Evolutionary conservation across 345 rosid species (phyloP).

Genomic region (Clausena lansium): DNA sequence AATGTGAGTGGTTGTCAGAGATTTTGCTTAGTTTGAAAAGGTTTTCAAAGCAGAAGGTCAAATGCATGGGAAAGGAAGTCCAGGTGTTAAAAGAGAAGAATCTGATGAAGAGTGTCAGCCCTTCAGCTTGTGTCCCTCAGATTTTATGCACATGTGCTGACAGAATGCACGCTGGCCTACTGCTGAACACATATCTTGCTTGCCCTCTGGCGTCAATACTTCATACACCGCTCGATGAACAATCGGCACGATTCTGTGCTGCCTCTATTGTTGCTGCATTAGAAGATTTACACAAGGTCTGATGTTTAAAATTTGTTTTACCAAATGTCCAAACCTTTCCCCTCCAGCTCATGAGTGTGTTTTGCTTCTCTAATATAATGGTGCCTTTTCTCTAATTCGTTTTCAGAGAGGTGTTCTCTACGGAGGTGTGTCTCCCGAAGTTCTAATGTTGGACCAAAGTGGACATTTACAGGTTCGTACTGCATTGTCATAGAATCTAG

Average conservation of each 20-base stretch:
- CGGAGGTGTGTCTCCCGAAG: slow-evolving; percentile 86
- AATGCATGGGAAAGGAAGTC: slow-evolving; percentile 76
- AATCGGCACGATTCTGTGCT: slow-evolving; percentile 69
- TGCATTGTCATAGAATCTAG: background rate
- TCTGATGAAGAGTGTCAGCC: slow-evolving; percentile 60
- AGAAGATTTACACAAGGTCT: slow-evolving; percentile 77
- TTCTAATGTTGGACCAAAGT: slow-evolving; percentile 77
- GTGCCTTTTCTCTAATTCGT: slow-evolving; percentile 18
- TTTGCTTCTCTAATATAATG: background rate
- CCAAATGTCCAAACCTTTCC: slow-evolving; percentile 12
- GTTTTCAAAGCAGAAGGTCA: slow-evolving; percentile 76
- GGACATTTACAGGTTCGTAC: slow-evolving; percentile 72
- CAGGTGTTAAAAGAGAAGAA: slow-evolving; percentile 80
- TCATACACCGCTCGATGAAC: slow-evolving; percentile 67
- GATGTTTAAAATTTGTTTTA: slow-evolving; percentile 12
- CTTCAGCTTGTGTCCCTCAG: slow-evolving; percentile 68
- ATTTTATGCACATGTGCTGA: slow-evolving; percentile 72
- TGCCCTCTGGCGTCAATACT: slow-evolving; percentile 83
- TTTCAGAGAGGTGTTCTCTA: slow-evolving; percentile 72
- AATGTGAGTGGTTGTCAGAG: slow-evolving; percentile 39
- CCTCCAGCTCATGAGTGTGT: background rate
- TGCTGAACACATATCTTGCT: slow-evolving; percentile 68
- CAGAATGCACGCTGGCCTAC: slow-evolving; percentile 58
- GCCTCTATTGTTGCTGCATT: slow-evolving; percentile 73
- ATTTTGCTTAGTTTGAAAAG: slow-evolving; percentile 75